phyloP scores from a whole-genome alignment of 164 flowering plant genomes.

The Aristolochia californica region DNA sequence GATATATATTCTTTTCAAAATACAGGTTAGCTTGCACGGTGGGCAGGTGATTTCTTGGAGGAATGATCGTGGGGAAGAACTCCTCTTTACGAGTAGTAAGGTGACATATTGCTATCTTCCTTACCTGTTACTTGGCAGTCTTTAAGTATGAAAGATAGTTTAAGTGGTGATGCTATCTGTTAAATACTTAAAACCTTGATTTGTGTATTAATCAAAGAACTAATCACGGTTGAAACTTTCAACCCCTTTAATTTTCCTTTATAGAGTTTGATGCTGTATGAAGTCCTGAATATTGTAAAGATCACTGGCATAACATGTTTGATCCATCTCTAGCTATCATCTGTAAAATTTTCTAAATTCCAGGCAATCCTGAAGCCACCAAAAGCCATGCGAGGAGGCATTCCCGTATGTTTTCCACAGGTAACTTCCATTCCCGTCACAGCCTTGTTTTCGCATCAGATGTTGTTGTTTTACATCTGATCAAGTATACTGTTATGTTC shows the following conservation, averaged over 20 bases:
- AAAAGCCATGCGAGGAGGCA: constrained; percentile 82
- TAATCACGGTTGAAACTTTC: no score
- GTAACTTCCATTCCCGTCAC: constrained; percentile 16
- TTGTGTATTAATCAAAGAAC: no score
- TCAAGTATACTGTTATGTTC: constrained; percentile 4
- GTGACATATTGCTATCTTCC: constrained; percentile 17
- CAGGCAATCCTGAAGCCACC: constrained; percentile 86
- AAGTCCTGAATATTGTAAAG: no score
- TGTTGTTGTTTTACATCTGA: constrained; percentile 1
- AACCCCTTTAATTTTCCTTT: no score
- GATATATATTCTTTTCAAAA: constrained; percentile 8
- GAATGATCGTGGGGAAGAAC: constrained; percentile 82
- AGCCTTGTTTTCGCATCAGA: not conserved
- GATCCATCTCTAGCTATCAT: no score
- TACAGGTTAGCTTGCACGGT: constrained; percentile 85
- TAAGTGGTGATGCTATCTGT: no score
- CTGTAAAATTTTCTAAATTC: no score
- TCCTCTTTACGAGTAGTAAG: constrained; percentile 85
- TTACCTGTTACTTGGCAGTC: no score
- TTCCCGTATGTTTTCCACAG: constrained; percentile 91
- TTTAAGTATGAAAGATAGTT: no score
- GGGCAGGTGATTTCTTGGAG: constrained; percentile 90
- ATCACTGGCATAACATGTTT: no score
- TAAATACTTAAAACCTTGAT: not conserved
- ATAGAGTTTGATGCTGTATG: no score